Base-by-base conservation (phyloP, 306 rosid genomes). In the Potentilla sterilis region DNA sequence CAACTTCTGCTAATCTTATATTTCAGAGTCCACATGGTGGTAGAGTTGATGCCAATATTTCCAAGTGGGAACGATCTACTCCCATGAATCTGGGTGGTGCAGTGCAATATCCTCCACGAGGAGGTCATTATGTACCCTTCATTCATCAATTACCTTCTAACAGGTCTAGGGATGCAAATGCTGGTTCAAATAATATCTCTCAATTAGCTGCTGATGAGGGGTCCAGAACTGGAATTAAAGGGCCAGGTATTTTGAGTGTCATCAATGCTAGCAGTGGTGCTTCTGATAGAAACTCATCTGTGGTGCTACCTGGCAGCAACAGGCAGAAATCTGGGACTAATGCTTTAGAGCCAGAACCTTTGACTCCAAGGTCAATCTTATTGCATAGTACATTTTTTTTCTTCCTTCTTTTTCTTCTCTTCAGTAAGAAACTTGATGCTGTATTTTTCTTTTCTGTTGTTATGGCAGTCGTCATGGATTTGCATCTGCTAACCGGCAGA, bases 141-240 rank as follows among this genome's bases (percentile, higher is more conserved):
- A 70, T 78, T 75, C 93, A 89, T 79, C 98, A 91, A 72, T 68
- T 81, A 46, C 85, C 88, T 79, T 83, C 93, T 54, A 90, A 87
- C 79, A 84, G 87, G 77, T 76, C 87, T 65, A 83, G 96, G 81
- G 97, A 95, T 80, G 73, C 83, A 80, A 92, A 85, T 85, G 81
- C 82, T 6, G 80, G 87, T 68, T 96, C 99, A 82, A 82, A 88
- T 14, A 89, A 79, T 86, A 89, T 96, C 43, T 92, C 98, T 81
- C 98, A 92, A 44, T 79, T 91, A 40, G 99, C 98, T 70, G 96
- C 99, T 11, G 99, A 96, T 49, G 99, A 96, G 84, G 99, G 98
- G 64, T 96, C 99, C 48, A 84, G 99, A 84, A 96, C 98, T 61
- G 99, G 99, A 78, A 92, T 92, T 42, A 96, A 92, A 80, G 92